These are phyloP conservation scores for Cornus controversa DNA, from an alignment of 148 eudicot genomes.

Conservation along the genomic window DNA sequence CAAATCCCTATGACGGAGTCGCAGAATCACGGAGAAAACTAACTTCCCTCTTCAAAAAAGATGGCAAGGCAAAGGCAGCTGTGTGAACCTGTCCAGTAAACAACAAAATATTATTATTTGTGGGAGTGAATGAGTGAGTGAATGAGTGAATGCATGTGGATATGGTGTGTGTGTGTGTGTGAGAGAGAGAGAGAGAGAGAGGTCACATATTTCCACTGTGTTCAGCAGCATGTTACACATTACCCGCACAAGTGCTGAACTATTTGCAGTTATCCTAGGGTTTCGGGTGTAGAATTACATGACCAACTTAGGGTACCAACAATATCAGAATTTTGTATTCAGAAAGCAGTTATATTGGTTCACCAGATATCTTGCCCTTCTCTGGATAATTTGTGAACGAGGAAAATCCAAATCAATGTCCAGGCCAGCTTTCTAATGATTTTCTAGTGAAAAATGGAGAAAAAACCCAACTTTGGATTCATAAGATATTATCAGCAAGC, in stretches of 20 bases:
- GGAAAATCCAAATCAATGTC: background rate
- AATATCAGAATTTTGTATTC: background rate
- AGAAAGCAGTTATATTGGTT: no score
- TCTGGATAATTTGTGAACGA: background rate
- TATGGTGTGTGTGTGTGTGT: background rate
- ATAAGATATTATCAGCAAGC: no score
- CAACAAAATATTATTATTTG: background rate
- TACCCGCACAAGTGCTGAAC: background rate
- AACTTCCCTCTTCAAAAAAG: slow-evolving; percentile 76
- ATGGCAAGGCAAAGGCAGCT: slow-evolving; percentile 87
- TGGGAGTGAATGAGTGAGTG: background rate
- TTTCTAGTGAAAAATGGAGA: background rate
- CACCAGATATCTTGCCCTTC: background rate
- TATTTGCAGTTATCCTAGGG: background rate
- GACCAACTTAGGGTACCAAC: background rate
- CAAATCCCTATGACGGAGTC: background rate
- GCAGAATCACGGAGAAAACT: slow-evolving; percentile 37
- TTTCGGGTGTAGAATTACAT: background rate
- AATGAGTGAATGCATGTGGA: background rate
- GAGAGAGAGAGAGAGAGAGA: background rate
- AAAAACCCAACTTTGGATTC: no score
- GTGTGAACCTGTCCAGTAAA: slow-evolving; percentile 57
- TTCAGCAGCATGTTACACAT: background rate
- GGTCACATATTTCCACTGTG: background rate
- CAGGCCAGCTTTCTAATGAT: background rate